Base-by-base conservation (phyloP, 148 eudicot genomes). In the Arbutus unedo region DNA sequence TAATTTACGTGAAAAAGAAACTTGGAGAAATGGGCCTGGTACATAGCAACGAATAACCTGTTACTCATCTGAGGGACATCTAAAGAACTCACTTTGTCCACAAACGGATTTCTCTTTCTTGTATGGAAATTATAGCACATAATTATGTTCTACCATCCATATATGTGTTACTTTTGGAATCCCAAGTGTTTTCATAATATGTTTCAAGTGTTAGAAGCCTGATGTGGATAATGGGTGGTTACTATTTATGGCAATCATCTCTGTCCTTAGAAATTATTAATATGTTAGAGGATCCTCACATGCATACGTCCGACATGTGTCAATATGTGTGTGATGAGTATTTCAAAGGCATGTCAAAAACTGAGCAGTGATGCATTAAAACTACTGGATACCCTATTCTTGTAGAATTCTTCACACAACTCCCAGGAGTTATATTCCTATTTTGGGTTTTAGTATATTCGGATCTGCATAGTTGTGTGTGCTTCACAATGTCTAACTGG, bases 151-250 rank as follows among this genome's bases (percentile, higher is more conserved):
- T 1, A 2, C 38, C n/a, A n/a, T n/a, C n/a, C n/a, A n/a, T 21
- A 8, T 8, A 64, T 21, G 70, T n/a, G 31, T 60, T n/a, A 60
- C 60, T 21, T 7, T 60, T 60, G 23, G 67, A 8, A 60, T 60
- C 31, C 67, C 11, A 7, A n/a, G 11, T 7, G 15, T 60, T 60
- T 60, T 2, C 10, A 21, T 7, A 60, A 60, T 31, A 60, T n/a
- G 11, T 7, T 21, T n/a, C 10, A 60, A 60, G 21, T 59, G 8
- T 59, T 59, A 6, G 6, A n/a, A 10, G 67, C 8, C 41, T 64
- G 31, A n/a, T n/a, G 70, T 23, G 70, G 70, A 21, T 23, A 64
- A 23, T 64, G 70, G 70, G 70, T 64, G 70, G 70, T 23, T 64
- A 64, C 38, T 64, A 9, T 6, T 64, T 64, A 25, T 23, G 38